These are phyloP conservation scores for Hanseniaspora lindneri DNA, from an alignment of 805 yeast species.

Conservation along the genomic window DNA sequence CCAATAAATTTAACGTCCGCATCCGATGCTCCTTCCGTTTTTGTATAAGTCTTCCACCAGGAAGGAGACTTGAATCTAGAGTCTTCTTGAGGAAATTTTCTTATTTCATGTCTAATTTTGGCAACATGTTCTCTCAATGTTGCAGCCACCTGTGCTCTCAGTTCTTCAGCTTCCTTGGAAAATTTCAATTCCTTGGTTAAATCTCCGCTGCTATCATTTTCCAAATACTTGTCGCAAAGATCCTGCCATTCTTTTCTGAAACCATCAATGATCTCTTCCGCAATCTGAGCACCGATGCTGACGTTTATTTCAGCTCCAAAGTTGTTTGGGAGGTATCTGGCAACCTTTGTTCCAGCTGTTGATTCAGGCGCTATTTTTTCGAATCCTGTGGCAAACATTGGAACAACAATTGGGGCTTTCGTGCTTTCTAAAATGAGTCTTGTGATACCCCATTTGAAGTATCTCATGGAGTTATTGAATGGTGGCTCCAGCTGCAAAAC, in stretches of 20 bases:
- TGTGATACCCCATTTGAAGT: slow-evolving; percentile 91
- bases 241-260: slow-evolving; percentile 63
- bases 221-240: slow-evolving; percentile 44
- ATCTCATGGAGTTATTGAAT: slow-evolving; percentile 74
- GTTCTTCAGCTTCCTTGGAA: slow-evolving; percentile 52
- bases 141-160: slow-evolving; percentile 61
- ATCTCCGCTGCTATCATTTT: slow-evolving; percentile 40
- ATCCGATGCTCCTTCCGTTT: slow-evolving; percentile 52
- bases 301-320: slow-evolving; percentile 58
- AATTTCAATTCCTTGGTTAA: slow-evolving; percentile 48
- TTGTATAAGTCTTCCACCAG: slow-evolving; percentile 66
- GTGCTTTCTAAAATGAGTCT: slow-evolving; percentile 73
- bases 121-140: slow-evolving; percentile 54
- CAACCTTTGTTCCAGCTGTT: slow-evolving; percentile 42
- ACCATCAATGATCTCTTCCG: slow-evolving; percentile 43
- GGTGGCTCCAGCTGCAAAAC: slow-evolving; percentile 79
- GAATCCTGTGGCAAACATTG: slow-evolving; percentile 75
- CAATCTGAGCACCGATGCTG: slow-evolving; percentile 58
- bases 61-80: slow-evolving; percentile 50
- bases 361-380: slow-evolving; percentile 76
- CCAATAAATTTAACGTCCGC: slow-evolving; percentile 65
- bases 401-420: slow-evolving; percentile 72
- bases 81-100: slow-evolving; percentile 50
- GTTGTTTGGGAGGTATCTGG: slow-evolving; percentile 49
- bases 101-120: slow-evolving; percentile 31